These are phyloP conservation scores for Ogataea corticis DNA, from an alignment of 805 yeast species.

Conservation along the genomic window DNA sequence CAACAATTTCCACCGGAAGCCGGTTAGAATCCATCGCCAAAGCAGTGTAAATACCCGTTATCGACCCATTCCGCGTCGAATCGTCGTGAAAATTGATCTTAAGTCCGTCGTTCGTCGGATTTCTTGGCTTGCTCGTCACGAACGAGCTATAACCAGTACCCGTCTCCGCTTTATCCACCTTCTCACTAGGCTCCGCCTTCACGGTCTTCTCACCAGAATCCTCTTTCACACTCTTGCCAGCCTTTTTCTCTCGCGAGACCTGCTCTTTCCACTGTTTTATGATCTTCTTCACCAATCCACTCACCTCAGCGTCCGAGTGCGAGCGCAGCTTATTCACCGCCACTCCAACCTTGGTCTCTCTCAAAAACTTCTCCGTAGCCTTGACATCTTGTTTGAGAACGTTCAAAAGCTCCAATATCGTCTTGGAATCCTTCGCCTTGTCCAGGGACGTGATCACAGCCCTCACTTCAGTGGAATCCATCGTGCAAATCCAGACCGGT, in stretches of 20 bases:
- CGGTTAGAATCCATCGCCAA: constrained; percentile 75
- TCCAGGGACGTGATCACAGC: constrained; percentile 72
- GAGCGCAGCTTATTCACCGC: constrained; percentile 87
- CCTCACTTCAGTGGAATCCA: constrained; percentile 76
- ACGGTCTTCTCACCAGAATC: constrained; percentile 1
- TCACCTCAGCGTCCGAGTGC: constrained; percentile 64
- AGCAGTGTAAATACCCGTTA: constrained; percentile 84
- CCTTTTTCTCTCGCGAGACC: constrained; percentile 64
- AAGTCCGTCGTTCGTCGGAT: constrained; percentile 78
- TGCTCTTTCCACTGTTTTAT: constrained; percentile 89
- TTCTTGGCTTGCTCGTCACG: constrained; percentile 61
- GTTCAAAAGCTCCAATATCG: constrained; percentile 65
- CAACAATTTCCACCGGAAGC: constrained; percentile 52
- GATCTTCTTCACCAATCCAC: constrained; percentile 73
- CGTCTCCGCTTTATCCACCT: constrained; percentile 29
- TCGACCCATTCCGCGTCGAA: constrained; percentile 78
- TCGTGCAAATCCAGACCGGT: constrained; percentile 24
- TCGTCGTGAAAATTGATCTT: constrained; percentile 69
- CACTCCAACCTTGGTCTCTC: constrained; percentile 97
- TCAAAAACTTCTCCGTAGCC: constrained; percentile 81
- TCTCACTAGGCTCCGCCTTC: constrained; percentile 20
- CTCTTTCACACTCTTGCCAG: constrained; percentile 16
- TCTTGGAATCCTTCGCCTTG: constrained; percentile 63
- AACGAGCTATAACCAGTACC: constrained; percentile 22
- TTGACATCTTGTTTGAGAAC: constrained; percentile 67